A percentile compares a stretch with the other conserved stretches of the same genome.
Conservation (phyloP, 306 rosid genomes). For the Canavalia gladiata region DNA sequence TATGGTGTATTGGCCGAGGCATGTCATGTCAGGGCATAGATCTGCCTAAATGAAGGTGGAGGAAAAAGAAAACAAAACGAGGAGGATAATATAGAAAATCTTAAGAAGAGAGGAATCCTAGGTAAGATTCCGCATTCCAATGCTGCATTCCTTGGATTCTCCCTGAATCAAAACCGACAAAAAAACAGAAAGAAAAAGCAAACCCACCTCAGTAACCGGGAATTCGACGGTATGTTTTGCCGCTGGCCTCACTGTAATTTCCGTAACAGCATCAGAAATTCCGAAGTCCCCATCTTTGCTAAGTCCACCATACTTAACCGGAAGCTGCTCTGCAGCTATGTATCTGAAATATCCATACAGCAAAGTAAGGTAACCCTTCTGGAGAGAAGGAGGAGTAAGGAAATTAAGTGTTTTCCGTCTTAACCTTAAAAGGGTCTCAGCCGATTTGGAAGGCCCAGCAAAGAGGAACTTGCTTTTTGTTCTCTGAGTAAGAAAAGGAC, state of each 20-base stretch:
- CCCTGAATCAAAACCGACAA: slow-evolving; percentile 36
- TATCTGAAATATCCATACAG: slow-evolving; percentile 50
- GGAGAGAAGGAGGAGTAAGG: neutral
- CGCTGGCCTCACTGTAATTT: slow-evolving; percentile 66
- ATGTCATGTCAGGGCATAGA: slow-evolving; percentile 28
- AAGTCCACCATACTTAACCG: slow-evolving; percentile 81
- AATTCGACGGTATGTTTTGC: slow-evolving; percentile 71
- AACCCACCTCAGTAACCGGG: slow-evolving; percentile 71
- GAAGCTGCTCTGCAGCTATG: slow-evolving; percentile 75
- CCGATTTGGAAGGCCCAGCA: slow-evolving; percentile 77
- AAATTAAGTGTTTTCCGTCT: neutral
- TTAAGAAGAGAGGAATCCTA: slow-evolving; percentile 51
- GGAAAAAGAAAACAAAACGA: slow-evolving; percentile 28
- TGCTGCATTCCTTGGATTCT: slow-evolving; percentile 44
- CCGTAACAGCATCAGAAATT: slow-evolving; percentile 63
- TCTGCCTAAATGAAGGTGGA: slow-evolving; percentile 20
- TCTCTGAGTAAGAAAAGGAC: slow-evolving; percentile 75
- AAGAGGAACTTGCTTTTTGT: slow-evolving; percentile 80
- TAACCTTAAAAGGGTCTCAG: slow-evolving; percentile 69
- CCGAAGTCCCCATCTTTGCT: slow-evolving; percentile 73
- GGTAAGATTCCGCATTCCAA: slow-evolving; percentile 35
- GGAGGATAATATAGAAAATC: neutral
- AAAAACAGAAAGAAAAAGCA: neutral
- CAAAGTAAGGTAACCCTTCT: slow-evolving; percentile 1
- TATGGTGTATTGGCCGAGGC: slow-evolving; percentile 8